A percentile compares a stretch with the other conserved stretches of the same genome.
These are phyloP conservation scores for Ganoderma boninense DNA, from an alignment of 1,284 basidiomycete species.

Conservation along the genomic window DNA sequence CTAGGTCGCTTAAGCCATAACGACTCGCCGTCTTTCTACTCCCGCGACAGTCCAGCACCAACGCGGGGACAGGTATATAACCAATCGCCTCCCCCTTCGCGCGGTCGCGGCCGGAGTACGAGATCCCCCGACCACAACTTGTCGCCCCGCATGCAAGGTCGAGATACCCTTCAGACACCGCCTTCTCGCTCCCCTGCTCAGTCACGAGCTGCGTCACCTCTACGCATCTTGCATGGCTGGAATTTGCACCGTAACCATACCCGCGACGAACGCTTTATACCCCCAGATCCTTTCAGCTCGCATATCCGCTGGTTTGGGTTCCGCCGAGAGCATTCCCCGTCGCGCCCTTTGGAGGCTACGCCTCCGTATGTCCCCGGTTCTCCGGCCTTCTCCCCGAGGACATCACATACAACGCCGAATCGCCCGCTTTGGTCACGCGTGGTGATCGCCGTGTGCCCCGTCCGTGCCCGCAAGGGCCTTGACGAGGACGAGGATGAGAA, in stretches of 20 bases:
- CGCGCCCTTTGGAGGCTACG: slow-evolving; percentile 4
- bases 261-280: slow-evolving; percentile 59
- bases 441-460: neutral
- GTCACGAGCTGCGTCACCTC: slow-evolving; percentile 54
- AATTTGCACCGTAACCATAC: slow-evolving; percentile 48
- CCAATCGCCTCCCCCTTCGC: slow-evolving; percentile 28
- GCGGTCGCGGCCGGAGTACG: slow-evolving; percentile 25
- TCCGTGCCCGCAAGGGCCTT: neutral
- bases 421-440: slow-evolving; percentile 1
- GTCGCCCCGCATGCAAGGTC: slow-evolving; percentile 27
- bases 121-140: slow-evolving; percentile 21
- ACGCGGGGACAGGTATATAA: slow-evolving; percentile 16
- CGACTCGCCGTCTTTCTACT: slow-evolving; percentile 36
- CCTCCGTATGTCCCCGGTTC: slow-evolving; percentile 26
- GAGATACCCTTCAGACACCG: slow-evolving; percentile 34
- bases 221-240: slow-evolving; percentile 47
- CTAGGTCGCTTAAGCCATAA: slow-evolving; percentile 29
- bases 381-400: slow-evolving; percentile 26
- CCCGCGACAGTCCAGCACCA: slow-evolving; percentile 34
- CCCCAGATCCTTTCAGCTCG: slow-evolving; percentile 54
- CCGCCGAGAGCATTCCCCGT: slow-evolving; percentile 21
- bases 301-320: slow-evolving; percentile 42
- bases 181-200: slow-evolving; percentile 44
- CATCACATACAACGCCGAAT: neutral
- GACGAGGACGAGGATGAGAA: slow-evolving; percentile 18